Base-by-base conservation (phyloP, 108 stramenopile species). In the Nannochloropsis salina region DNA sequence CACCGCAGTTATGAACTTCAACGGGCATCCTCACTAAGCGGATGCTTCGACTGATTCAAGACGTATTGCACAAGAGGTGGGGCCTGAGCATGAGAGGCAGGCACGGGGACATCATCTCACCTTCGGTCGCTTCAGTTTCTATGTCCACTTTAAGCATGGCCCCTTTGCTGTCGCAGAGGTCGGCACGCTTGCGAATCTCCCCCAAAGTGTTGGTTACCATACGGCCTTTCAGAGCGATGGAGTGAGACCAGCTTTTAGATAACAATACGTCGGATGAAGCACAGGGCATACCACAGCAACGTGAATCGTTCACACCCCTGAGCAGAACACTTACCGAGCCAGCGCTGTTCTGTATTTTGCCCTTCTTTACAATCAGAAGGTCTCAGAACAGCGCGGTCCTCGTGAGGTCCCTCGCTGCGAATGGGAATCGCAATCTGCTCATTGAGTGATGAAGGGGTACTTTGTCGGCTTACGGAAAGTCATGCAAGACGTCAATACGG, bases 281-380 rank as follows among this genome's bases (percentile, higher is more conserved):
- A 31, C 31, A 31, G 31, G 31, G 31, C 31, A 31, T 31, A 1
- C 31, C 31, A 31, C 31, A 31, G 31, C 31, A 31, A 31, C 31
- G 31, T 31, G 0, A 1, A 31, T 31, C 31, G 31, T 31, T 31
- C 31, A 31, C 31, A 31, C 31, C 31, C 31, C 31, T 31, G 31
- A 31, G 31, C 31, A 31, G 31, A 74, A 15, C 61, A 74, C 61
- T 74, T 74, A 74, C 61, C 61, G n/a, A 74, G 61, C 61, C 61
- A 74, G 20, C 61, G 61, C 61, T 74, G 61, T n/a, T 74, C 61
- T n/a, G 61, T 74, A n/a, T 74, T 74, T n/a, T 74, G 61, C n/a
- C 61, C 61, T 74, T n/a, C 61, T n/a, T 74, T 74, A 2, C 20
- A 15, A 74, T n/a, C 20, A n/a, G 61, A 15, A n/a, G 61, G 61